Percentiles rank a stretch among this genome's conserved stretches.
phyloP scores from a whole-genome alignment of 2,329 filamentous ascomycete genomes.

The Aureobasidium zeae region DNA sequence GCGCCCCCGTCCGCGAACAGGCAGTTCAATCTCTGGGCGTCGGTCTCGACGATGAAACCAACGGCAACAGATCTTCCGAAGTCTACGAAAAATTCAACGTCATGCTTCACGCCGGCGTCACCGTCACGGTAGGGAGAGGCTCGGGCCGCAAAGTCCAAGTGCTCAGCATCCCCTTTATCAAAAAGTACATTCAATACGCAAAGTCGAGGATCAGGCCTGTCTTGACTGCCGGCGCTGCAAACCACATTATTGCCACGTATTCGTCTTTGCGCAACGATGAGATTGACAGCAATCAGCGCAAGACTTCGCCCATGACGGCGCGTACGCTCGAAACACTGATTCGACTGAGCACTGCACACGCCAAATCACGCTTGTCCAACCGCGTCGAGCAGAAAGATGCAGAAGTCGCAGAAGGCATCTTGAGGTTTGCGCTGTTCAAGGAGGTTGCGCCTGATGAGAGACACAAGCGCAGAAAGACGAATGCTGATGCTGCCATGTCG shows the following conservation, averaged over 20 bases:
- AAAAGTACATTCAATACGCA: conserved; percentile 98
- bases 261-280: conserved; percentile 92
- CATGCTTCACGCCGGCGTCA: conserved; percentile 90
- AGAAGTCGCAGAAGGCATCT: conserved; percentile 73
- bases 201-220: conserved; percentile 86
- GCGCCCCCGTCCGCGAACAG: conserved; percentile 86
- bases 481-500: conserved; percentile 46
- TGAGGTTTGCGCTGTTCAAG: conserved; percentile 94
- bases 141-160: conserved; percentile 73
- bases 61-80: conserved; percentile 68
- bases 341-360: conserved; percentile 90
- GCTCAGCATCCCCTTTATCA: conserved; percentile 93
- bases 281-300: conserved; percentile 84
- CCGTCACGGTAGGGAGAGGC: conserved; percentile 63
- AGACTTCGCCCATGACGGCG: conserved; percentile 90
- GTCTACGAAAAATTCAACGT: conserved; percentile 95
- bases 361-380: conserved; percentile 80
- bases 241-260: conserved; percentile 85
- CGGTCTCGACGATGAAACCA: conserved; percentile 66
- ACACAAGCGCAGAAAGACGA: conserved; percentile 72
- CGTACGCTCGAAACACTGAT: conserved; percentile 98
- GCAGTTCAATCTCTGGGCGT: conserved; percentile 76
- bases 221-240: conserved; percentile 80
- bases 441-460: conserved; percentile 75
- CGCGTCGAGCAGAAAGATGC: conserved; percentile 86